A percentile compares a stretch with the other conserved stretches of the same genome.
These are phyloP conservation scores for Aspergillus transmontanensis DNA, from an alignment of 2,329 filamentous ascomycete genomes.

Conservation along the genomic window DNA sequence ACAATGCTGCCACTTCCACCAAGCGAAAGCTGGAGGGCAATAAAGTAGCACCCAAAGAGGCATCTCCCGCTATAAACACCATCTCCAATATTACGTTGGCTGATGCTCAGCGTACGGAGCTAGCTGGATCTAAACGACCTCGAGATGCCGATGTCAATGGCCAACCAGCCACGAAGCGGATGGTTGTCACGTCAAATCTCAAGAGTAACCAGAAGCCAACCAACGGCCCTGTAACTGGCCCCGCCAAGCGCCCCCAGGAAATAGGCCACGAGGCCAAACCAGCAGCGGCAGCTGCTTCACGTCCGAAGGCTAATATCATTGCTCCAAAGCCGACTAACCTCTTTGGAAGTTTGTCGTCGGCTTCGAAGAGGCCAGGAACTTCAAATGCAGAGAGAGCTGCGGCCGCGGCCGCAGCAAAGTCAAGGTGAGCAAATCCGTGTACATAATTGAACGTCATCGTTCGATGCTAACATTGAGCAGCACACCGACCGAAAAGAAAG, in stretches of 20 bases:
- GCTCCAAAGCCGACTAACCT: slow-evolving; percentile 49
- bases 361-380: slow-evolving; percentile 53
- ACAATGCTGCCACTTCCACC: slow-evolving; percentile 48
- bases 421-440: slow-evolving; percentile 30
- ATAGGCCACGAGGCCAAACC: slow-evolving; percentile 35
- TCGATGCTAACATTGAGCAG: slow-evolving; percentile 27
- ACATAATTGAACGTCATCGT: no score
- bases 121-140: slow-evolving; percentile 40
- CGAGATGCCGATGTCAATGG: slow-evolving; percentile 41
- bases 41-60: slow-evolving; percentile 42
- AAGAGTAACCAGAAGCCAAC: slow-evolving; percentile 35
- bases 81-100: slow-evolving; percentile 13
- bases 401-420: slow-evolving; percentile 41
- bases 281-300: slow-evolving; percentile 26
- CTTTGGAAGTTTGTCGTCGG: slow-evolving; percentile 51
- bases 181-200: slow-evolving; percentile 36
- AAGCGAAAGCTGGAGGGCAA: slow-evolving; percentile 45
- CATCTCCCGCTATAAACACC: slow-evolving; percentile 29
- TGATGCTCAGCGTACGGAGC: slow-evolving; percentile 23
- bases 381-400: slow-evolving; percentile 53
- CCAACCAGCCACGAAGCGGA: slow-evolving; percentile 41
- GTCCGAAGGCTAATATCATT: slow-evolving; percentile 42
- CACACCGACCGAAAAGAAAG: slow-evolving; percentile 37
- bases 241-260: slow-evolving; percentile 31
- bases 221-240: slow-evolving; percentile 26